These are phyloP conservation scores for Pythium scleroteichum DNA, from an alignment of 352 stramenopile species.

Conservation along the genomic window DNA sequence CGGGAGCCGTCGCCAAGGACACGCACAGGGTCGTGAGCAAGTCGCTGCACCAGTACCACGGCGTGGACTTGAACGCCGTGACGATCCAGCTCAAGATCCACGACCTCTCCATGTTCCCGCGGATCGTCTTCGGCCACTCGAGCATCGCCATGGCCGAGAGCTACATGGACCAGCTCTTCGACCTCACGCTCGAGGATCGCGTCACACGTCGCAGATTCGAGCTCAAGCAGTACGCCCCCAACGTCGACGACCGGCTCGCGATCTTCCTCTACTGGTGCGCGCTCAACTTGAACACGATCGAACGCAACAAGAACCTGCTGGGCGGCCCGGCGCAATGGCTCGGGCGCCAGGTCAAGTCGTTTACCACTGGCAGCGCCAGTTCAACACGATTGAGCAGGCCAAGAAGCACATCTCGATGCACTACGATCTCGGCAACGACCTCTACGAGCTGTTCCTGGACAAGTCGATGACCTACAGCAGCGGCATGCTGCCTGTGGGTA, in stretches of 20 bases:
- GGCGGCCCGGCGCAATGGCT: constrained; percentile 23
- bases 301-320: constrained; percentile 30
- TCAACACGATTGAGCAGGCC: constrained; percentile 32
- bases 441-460: constrained; percentile 35
- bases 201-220: constrained; percentile 17
- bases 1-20: constrained; percentile 2
- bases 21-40: constrained; percentile 27
- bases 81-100: constrained; percentile 25
- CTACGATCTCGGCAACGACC: constrained; percentile 36
- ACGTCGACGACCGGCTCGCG: constrained; percentile 22
- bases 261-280: constrained; percentile 32
- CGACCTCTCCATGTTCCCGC: constrained; percentile 29
- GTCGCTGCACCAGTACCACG: constrained; percentile 29
- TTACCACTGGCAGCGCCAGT: constrained; percentile 33
- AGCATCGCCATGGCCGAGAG: constrained; percentile 31
- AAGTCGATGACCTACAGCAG: constrained; percentile 40
- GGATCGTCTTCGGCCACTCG: constrained; percentile 30
- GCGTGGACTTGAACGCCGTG: constrained; percentile 25
- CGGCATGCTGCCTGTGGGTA: constrained; percentile 24
- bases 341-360: constrained; percentile 27
- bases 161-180: constrained; percentile 29
- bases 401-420: constrained; percentile 37
- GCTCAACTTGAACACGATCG: constrained; percentile 31
- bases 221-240: constrained; percentile 13
- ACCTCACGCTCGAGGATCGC: constrained; percentile 27